Evolutionary conservation across 192 early-diverging fungal species (phyloP).

Genomic region (Funneliformis geosporum): DNA sequence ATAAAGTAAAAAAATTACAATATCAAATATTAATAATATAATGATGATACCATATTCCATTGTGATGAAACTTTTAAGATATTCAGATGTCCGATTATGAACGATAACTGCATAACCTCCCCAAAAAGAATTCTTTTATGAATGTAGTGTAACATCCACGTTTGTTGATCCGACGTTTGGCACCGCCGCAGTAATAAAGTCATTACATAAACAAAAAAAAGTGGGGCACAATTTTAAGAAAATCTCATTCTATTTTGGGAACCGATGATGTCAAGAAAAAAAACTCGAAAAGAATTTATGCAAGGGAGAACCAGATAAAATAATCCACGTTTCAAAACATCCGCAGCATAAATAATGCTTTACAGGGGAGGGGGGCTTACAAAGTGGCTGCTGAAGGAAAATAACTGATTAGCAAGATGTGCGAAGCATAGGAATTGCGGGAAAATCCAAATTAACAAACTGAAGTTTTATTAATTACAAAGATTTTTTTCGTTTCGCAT

Average conservation of each 20-base stretch:
- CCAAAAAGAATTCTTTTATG: background rate
- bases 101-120: background rate
- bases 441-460: background rate
- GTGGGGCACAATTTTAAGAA: no score
- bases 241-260: no score
- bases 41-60: background rate
- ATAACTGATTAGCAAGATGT: background rate
- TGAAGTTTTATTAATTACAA: background rate
- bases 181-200: background rate
- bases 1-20: no score
- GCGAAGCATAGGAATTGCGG: background rate
- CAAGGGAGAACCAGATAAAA: background rate
- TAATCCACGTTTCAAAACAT: background rate
- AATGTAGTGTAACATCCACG: background rate
- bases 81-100: background rate
- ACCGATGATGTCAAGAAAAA: background rate
- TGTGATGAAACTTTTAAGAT: background rate
- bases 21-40: no score
- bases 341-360: no score
- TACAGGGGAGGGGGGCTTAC: background rate
- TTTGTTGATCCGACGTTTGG: background rate
- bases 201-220: no score
- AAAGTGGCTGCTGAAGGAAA: background rate
- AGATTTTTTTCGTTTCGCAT: background rate
- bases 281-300: background rate